These are phyloP conservation scores for Galerina marginata DNA, from an alignment of 768 basidiomycete genomes.

Conservation along the genomic window DNA sequence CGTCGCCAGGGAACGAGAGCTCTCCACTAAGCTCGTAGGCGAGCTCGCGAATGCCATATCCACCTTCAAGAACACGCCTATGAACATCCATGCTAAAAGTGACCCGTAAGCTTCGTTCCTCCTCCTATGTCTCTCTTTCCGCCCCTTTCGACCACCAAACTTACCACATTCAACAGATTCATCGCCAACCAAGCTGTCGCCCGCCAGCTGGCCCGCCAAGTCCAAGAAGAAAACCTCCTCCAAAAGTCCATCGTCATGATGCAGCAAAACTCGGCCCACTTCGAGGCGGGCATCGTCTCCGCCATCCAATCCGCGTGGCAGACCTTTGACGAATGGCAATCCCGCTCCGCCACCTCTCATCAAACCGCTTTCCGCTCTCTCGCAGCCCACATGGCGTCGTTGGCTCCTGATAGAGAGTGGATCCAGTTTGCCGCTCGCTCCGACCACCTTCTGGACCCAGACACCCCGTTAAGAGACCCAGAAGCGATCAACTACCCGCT, in stretches of 20 bases:
- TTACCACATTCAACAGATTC: slow-evolving; percentile 44
- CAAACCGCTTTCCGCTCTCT: slow-evolving; percentile 79
- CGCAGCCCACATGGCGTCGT: slow-evolving; percentile 73
- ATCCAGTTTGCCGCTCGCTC: slow-evolving; percentile 91
- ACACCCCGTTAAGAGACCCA: slow-evolving; percentile 89
- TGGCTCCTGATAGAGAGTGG: slow-evolving; percentile 93
- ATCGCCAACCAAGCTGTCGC: slow-evolving; percentile 74
- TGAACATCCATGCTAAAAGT: slow-evolving; percentile 76
- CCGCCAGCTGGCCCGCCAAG: slow-evolving; percentile 87
- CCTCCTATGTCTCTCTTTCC: background rate
- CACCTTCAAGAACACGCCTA: slow-evolving; percentile 94
- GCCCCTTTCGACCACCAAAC: background rate
- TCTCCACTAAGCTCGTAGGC: slow-evolving; percentile 83
- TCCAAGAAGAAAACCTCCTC: slow-evolving; percentile 96
- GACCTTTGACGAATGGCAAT: slow-evolving; percentile 94
- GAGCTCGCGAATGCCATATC: slow-evolving; percentile 88
- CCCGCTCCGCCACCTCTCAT: slow-evolving; percentile 74
- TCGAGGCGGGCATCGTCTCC: slow-evolving; percentile 95
- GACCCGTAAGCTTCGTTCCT: too few relatives aligned
- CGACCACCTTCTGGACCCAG: slow-evolving; percentile 95
- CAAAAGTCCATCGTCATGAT: slow-evolving; percentile 98
- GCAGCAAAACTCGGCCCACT: slow-evolving; percentile 96
- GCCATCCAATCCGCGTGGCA: slow-evolving; percentile 96
- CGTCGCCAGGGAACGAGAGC: slow-evolving; percentile 93
- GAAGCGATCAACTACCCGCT: slow-evolving; percentile 82